Base-by-base conservation (phyloP, 225 moss, liverwort and hornwort genomes). In the Asterella californica region DNA sequence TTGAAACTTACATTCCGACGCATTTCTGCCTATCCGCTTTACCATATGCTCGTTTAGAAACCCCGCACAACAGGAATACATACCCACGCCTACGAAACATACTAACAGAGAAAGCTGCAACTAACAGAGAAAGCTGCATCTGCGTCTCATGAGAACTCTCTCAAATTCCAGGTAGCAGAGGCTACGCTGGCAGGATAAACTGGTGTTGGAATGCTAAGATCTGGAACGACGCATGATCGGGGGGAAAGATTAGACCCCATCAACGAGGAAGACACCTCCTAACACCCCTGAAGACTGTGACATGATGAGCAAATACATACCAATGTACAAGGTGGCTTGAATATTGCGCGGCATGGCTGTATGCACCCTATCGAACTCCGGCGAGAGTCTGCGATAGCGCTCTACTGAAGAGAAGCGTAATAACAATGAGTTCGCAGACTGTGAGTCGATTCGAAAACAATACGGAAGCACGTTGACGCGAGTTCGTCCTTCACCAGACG, bases 301-400 rank as follows among this genome's bases (percentile, higher is more conserved):
- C 27, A 67, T 49, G 8, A 34, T 9, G 12, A n/a, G 45, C 19
- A 22, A n/a, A 10, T 9, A 76, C 85, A 34, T 75, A 85, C 85
- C 85, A 30, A 87, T 75, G 71, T 82, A 87, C 6, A 84, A 6
- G 11, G 87, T 87, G 17, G 87, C 84, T 49, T 82, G 73, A 18
- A 74, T 49, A 54, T 87, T 87, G 48, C 84, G 74, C 55, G 84
- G 80, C 87, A 87, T 87, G 69, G 45, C 70, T 37, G 38, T 9
- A 0, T 21, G 70, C 42, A 42, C 24, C 70, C 22, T 8, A 12
- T 22, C 21, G 8, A 45, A 65, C 3, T 7, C 42, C 4, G 42
- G 7, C 3, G 42, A 42, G 7, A 42, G 42, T 7, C 4, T 7
- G 42, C 3, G 42, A 42, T 3, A 7, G 7, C 7, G 7, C 42